A percentile compares a stretch with the other conserved stretches of the same genome.
phyloP scores from a whole-genome alignment of 805 yeast genomes.

The Pichia scutulata region DNA sequence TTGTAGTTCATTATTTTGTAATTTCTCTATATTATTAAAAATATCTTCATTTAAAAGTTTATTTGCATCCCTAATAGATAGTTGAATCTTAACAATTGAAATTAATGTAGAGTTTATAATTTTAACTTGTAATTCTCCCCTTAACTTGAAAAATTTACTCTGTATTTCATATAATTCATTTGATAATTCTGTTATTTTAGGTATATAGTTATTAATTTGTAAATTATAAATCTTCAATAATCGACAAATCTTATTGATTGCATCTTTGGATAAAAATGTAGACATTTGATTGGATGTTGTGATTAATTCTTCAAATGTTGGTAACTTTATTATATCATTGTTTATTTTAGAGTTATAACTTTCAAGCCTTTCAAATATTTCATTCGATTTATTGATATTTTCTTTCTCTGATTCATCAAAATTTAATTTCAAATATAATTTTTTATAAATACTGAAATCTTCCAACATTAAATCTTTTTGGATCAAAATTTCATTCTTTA shows the following conservation, averaged over 20 bases:
- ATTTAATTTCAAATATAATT: conserved; percentile 26
- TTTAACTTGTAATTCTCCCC: conserved; percentile 26
- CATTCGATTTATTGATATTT: conserved; percentile 16
- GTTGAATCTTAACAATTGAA: conserved; percentile 32
- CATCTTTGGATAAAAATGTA: conserved; percentile 18
- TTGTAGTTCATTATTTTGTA: conserved; percentile 28
- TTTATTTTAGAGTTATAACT: conserved; percentile 16
- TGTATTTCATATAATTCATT: conserved; percentile 30
- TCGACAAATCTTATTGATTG: conserved; percentile 18
- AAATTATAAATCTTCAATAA: conserved; percentile 17
- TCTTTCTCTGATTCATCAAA: conserved; percentile 8
- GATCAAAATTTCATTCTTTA: conserved; percentile 31
- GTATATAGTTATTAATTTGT: conserved; percentile 20
- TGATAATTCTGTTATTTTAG: conserved; percentile 29
- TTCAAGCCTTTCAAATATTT: conserved; percentile 19
- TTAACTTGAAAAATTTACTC: conserved; percentile 29
- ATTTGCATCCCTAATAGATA: conserved; percentile 29
- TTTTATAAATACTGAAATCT: conserved; percentile 23
- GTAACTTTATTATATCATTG: conserved; percentile 18
- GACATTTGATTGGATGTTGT: conserved; percentile 24
- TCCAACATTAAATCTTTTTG: conserved; percentile 24
- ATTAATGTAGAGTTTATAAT: conserved; percentile 29
- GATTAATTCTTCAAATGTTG: conserved; percentile 26
- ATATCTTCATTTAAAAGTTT: conserved; percentile 27
- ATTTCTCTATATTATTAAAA: conserved; percentile 21